Conservation (phyloP, 768 basidiomycete species). For the Boletus edulis region DNA sequence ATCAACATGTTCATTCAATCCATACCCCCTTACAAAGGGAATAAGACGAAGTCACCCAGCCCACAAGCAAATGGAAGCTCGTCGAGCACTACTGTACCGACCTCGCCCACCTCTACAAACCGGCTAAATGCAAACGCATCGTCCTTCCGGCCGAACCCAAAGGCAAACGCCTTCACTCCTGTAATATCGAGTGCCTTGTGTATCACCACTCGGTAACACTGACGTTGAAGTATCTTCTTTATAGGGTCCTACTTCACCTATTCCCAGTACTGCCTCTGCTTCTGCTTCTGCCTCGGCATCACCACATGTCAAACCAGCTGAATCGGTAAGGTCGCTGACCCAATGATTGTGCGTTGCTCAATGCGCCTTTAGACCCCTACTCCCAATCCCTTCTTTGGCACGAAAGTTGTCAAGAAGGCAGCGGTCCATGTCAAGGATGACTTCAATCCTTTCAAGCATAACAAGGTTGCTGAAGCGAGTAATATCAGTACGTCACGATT, state of each 20-base stretch:
- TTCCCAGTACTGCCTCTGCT: slow-evolving; percentile 38
- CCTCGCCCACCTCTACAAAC: slow-evolving; percentile 55
- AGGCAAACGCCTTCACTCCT: slow-evolving; percentile 74
- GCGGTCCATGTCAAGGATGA: slow-evolving; percentile 90
- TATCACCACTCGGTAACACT: slow-evolving; percentile 11
- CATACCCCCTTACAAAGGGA: slow-evolving; percentile 89
- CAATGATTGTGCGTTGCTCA: slow-evolving; percentile 3
- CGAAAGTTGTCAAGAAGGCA: slow-evolving; percentile 71
- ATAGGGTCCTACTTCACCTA: slow-evolving; percentile 48
- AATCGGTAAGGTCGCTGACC: slow-evolving; percentile 40
- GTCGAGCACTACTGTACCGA: slow-evolving; percentile 36
- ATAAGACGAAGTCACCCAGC: slow-evolving; percentile 37
- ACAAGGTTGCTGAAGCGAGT: slow-evolving; percentile 73
- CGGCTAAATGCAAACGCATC: slow-evolving; percentile 87
- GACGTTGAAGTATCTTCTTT: slow-evolving; percentile 13
- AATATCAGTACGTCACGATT: slow-evolving; percentile 60
- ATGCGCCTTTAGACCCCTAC: slow-evolving; percentile 35
- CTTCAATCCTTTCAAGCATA: slow-evolving; percentile 94
- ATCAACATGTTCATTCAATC: slow-evolving; percentile 80
- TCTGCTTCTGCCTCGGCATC: slow-evolving; percentile 55
- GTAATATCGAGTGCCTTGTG: slow-evolving; percentile 35
- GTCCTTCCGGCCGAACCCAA: slow-evolving; percentile 87
- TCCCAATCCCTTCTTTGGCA: slow-evolving; percentile 90
- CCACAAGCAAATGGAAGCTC: slow-evolving; percentile 32
- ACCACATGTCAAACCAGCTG: slow-evolving; percentile 59